Percentiles rank a stretch among this genome's conserved stretches.
These are phyloP conservation scores for Cercospora beticola DNA, from an alignment of 2,329 filamentous ascomycete genomes.

Conservation along the genomic window DNA sequence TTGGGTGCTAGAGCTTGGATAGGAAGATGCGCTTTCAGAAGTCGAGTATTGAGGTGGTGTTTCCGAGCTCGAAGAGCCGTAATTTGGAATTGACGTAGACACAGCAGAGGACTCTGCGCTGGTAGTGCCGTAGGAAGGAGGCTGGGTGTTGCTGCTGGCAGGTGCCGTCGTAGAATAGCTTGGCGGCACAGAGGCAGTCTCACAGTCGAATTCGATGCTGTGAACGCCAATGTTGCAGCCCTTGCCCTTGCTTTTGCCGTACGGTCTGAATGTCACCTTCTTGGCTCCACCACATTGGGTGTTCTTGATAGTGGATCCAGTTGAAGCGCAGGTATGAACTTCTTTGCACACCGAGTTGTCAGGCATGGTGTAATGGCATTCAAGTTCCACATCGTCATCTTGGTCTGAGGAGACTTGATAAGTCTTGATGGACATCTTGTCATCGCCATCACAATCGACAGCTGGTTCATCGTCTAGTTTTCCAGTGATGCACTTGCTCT, in stretches of 20 bases:
- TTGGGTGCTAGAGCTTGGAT: constrained; percentile 9
- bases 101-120: constrained; percentile 22
- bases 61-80: constrained; percentile 20
- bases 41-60: constrained; percentile 6
- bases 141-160: constrained; percentile 18
- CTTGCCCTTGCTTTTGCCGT: constrained; percentile 31
- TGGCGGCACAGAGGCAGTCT: constrained; percentile 33
- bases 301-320: constrained; percentile 73
- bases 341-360: constrained; percentile 83
- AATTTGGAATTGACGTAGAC: constrained; percentile 16
- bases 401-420: constrained; percentile 73
- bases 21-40: constrained; percentile 21
- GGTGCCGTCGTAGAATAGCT: constrained; percentile 35
- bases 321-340: constrained; percentile 63
- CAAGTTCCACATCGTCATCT: constrained; percentile 65
- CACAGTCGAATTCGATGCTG: constrained; percentile 74
- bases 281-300: constrained; percentile 89
- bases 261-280: constrained; percentile 67
- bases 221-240: constrained; percentile 71
- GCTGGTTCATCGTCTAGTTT: constrained; percentile 46
- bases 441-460: constrained; percentile 48
- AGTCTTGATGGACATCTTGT: constrained; percentile 70
- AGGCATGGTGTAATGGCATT: constrained; percentile 85
- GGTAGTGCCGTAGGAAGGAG: constrained; percentile 25
- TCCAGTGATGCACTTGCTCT: constrained; percentile 45